Base-by-base conservation (phyloP, 345 rosid genomes). In the Theobroma cacao region DNA sequence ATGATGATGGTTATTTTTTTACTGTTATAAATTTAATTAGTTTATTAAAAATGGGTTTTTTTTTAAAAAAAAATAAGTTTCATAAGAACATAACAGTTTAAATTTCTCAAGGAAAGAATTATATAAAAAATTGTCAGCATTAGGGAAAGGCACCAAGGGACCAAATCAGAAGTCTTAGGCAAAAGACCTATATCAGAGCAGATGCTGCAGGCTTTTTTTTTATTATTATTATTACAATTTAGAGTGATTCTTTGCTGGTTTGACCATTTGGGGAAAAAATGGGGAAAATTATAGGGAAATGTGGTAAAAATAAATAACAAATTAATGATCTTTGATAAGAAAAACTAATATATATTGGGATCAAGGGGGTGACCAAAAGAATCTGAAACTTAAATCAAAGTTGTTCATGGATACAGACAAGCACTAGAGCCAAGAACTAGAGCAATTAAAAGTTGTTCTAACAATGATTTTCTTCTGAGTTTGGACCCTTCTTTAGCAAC, bases 401-500 rank as follows among this genome's bases (percentile, higher is more conserved):
- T 63, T 50, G 70, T 18, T 24, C 45, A 13, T 1, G 43, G 20
- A 50, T 38, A 28, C n/a, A 34, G 63, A 53, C 77, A 81, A 60
- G 26, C 73, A 52, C 61, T 52, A 30, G 64, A 59, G 78, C 52
- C 33, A 67, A 70, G 53, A 34, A 26, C 55, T 9, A 15, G 38
- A 40, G 59, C 28, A 59, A 52, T 38, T 71, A 1, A 79, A 62
- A 73, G 78, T 64, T 24, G 64, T 66, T 59, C 2, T n/a, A 70
- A 61, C 64, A 73, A 81, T 56, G 58, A 73, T 73, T 77, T 45
- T 74, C 75, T 55, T 68, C 67, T 50, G 72, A 60, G 72, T 34
- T 70, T 78, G 77, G 38, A 40, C 55, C 58, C 75, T 74, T 83
- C 75, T 80, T 80, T 80, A 24, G 71, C 72, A 63, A 74, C 60